Evolutionary conservation across 495 filamentous ascomycete species (phyloP).

Genomic region (Lophiotrema nucula): DNA sequence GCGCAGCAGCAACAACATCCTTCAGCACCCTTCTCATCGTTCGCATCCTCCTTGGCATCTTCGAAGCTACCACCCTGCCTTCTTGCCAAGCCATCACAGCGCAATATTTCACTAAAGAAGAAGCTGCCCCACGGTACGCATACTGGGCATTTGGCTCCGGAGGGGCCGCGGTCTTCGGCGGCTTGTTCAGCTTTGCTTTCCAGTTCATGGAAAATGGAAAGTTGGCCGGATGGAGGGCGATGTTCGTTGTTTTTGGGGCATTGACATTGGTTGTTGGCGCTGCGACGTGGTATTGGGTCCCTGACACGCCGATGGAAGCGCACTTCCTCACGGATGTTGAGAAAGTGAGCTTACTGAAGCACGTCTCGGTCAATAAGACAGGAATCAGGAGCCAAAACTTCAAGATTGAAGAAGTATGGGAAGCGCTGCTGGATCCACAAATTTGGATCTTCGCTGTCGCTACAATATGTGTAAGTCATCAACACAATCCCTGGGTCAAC

Average conservation of each 20-base stretch:
- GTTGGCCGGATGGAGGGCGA: slow-evolving; percentile 55
- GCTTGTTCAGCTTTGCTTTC: slow-evolving; percentile 58
- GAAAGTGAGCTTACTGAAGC: slow-evolving; percentile 25
- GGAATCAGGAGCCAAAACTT: slow-evolving; percentile 29
- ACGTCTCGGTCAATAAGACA: slow-evolving; percentile 29
- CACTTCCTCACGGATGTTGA: slow-evolving; percentile 32
- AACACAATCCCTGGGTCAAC: not conserved
- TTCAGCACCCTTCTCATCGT: slow-evolving; percentile 57
- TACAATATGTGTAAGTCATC: slow-evolving; percentile 65
- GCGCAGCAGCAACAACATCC: slow-evolving; percentile 57
- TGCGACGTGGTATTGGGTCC: slow-evolving; percentile 22
- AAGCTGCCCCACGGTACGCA: slow-evolving; percentile 63
- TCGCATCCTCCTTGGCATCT: slow-evolving; percentile 64
- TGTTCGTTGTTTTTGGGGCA: slow-evolving; percentile 57
- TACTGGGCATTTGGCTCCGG: slow-evolving; percentile 71
- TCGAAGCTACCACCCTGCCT: slow-evolving; percentile 63
- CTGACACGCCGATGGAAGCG: slow-evolving; percentile 33
- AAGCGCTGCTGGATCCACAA: slow-evolving; percentile 53
- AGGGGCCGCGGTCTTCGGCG: slow-evolving; percentile 50
- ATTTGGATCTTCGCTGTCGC: slow-evolving; percentile 52
- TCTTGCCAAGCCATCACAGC: slow-evolving; percentile 59
- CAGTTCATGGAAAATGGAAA: slow-evolving; percentile 45
- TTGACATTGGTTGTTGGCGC: slow-evolving; percentile 51
- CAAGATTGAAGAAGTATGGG: slow-evolving; percentile 33
- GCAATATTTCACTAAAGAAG: slow-evolving; percentile 73